A percentile compares a stretch with the other conserved stretches of the same genome.
Evolutionary conservation across 441 rosid genomes (phyloP).

Genomic region (Breynia disticha): DNA sequence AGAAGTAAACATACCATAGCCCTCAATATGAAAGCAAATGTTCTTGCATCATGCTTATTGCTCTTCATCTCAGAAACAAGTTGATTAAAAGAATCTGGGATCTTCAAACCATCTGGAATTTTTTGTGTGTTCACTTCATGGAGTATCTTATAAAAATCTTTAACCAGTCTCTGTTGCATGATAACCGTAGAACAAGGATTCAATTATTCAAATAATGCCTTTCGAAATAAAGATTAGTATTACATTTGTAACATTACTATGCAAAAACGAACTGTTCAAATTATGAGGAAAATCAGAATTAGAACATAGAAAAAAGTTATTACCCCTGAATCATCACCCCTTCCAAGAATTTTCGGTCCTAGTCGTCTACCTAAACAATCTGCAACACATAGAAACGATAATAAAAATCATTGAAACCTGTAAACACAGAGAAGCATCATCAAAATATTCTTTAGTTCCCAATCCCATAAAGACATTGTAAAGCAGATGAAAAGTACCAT

Average conservation of each 20-base stretch:
- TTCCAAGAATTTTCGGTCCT: slow-evolving; percentile 91
- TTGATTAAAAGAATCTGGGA: slow-evolving; percentile 70
- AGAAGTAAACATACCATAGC: slow-evolving; percentile 60
- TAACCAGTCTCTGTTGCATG: slow-evolving; percentile 65
- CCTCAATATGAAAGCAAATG: slow-evolving; percentile 66
- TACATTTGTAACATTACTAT: not conserved
- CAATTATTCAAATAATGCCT: slow-evolving; percentile 18
- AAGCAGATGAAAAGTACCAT: not conserved
- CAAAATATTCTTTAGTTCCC: not conserved
- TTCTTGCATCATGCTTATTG: slow-evolving; percentile 74
- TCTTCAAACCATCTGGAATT: slow-evolving; percentile 77
- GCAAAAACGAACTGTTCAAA: no score
- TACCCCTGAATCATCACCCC: slow-evolving; percentile 95
- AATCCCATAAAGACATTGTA: slow-evolving; percentile 1
- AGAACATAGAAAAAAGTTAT: slow-evolving; percentile 11
- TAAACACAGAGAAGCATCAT: slow-evolving; percentile 9
- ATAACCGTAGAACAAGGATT: slow-evolving; percentile 20
- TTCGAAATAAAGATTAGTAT: not conserved
- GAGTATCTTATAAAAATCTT: slow-evolving; percentile 75
- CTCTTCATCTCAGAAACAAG: slow-evolving; percentile 84
- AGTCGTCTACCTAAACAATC: slow-evolving; percentile 98
- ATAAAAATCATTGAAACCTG: slow-evolving; percentile 14
- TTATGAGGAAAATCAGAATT: slow-evolving; percentile 3
- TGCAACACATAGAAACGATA: slow-evolving; percentile 24
- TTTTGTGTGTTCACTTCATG: slow-evolving; percentile 69